Base-by-base conservation (phyloP, 768 basidiomycete genomes). In the Amylocystis lapponica region DNA sequence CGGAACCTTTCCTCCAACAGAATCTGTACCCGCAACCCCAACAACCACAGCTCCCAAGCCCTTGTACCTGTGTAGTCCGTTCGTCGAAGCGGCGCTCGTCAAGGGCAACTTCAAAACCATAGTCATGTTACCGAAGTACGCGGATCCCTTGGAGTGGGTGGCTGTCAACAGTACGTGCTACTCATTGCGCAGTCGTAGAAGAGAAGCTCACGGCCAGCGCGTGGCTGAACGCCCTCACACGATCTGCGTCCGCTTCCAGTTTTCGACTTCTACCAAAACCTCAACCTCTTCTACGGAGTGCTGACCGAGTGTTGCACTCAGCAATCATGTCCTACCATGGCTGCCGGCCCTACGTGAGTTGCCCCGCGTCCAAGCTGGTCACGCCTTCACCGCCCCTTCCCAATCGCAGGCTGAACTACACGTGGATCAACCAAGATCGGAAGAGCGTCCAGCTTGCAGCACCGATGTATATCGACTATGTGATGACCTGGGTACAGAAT, bases 71-170 rank as follows among this genome's bases (percentile, higher is more conserved):
- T 95, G 86, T 63, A 86, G 87, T 41, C 94, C 94, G 3, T 98
- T 98, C 62, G 90, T 87, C 43, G 93, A 95, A 54, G 86, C 92
- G 2, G 91, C 95, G 0, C 75, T 98, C 33, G 94, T 98, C 46
- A 97, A 95, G 63, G 95, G 95, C 19, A 96, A 93, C 66, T 97
- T 96, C 72, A 97, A 95, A 70, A 96, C 93, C 3, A 97, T 98
- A 56, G 93, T 97, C 45, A 86, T 92, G 66, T 75, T 92, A 41
- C 95, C 95, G 6, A 96, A 95, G 62, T 96, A 94, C 54, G 85
- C 89, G 22, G 91, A 95, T 59, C 83, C 90, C 45, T 94, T 91
- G 76, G 93, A 96, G 60, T 96, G 93, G 93, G 93, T 95, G 22
- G 93, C 92, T 10, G 86, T 92, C 32, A 95, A 95, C 57, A 79